Base-by-base conservation (phyloP, 345 rosid genomes). In the Hibiscus syriacus region DNA sequence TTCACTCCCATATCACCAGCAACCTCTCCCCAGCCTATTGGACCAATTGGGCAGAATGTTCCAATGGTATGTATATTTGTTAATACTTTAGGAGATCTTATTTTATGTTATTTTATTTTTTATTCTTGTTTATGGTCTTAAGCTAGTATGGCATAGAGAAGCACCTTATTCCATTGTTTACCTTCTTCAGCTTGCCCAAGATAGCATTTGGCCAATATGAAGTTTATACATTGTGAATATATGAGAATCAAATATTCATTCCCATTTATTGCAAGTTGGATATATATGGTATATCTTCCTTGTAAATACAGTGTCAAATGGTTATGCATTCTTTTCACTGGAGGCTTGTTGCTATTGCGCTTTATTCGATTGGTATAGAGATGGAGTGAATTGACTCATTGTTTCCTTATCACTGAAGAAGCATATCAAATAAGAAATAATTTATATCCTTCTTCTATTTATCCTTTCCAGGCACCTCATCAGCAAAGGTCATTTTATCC, bases 1-100 rank as follows among this genome's bases (percentile, higher is more conserved):
- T 74, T 83, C 56, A 61, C 94, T 70, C 77, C 86, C 20, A 69
- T 85, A 72, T 83, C 89, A 16, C 92, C 92, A 27, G 85, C 84
- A 32, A 80, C 82, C 72, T 90, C 90, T 74, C 90, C 95, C 34
- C 97, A 88, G 81, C 95, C 80, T 3, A 74, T 77, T n/a, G n/a
- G n/a, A n/a, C n/a, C n/a, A n/a, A n/a, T n/a, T 74, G 86, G 88
- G 68, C 97, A 83, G 67, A 81, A 85, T 81, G 74, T 80, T 78
- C 81, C 82, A 73, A 75, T 82, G 86, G 97, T 90, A 66, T 64
- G 92, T 77, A 46, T 76, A 19, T 69, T 55, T 69, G 25, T 58
- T 58, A 20, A 19, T 55, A 11, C 59, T 55, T 62, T 67, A 16
- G 3, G 57, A 11, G 55, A 45, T 50, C 34, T 49, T 41, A 36